Conservation (phyloP, 306 rosid genomes). For the Casuarina cunninghamiana region DNA sequence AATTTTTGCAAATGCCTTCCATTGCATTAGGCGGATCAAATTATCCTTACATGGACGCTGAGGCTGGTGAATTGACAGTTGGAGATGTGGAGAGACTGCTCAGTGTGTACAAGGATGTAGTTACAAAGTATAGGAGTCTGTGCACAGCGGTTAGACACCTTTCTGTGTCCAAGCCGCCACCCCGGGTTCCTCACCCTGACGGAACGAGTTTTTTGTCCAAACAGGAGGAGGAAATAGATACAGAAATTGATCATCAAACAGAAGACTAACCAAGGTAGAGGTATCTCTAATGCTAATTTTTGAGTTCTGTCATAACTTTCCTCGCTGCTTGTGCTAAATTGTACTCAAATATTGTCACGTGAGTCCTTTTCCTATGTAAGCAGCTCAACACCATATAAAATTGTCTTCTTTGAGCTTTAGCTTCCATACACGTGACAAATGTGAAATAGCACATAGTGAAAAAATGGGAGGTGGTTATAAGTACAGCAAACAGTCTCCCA, state of each 20-base stretch:
- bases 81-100: slow-evolving; percentile 59
- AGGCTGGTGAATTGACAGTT: slow-evolving; percentile 48
- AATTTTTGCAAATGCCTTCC: slow-evolving; percentile 5
- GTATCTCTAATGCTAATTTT: slow-evolving; percentile 1
- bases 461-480: slow-evolving; percentile 11
- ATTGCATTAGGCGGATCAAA: slow-evolving; percentile 35
- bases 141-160: slow-evolving; percentile 40
- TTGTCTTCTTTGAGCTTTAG: not conserved
- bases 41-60: slow-evolving; percentile 61
- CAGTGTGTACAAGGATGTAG: slow-evolving; percentile 54
- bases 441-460: not conserved
- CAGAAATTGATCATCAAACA: slow-evolving; percentile 3
- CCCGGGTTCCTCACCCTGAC: slow-evolving; percentile 34
- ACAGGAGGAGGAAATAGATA: not conserved
- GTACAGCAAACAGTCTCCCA: not conserved
- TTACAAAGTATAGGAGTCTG: slow-evolving; percentile 44
- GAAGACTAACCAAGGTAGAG: slow-evolving; percentile 1
- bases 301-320: not conserved
- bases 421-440: not conserved
- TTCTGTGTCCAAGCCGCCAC: slow-evolving; percentile 39
- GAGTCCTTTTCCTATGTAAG: not conserved
- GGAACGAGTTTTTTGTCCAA: slow-evolving; percentile 7
- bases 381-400: not conserved
- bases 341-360: not conserved
- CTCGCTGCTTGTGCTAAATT: not conserved